Evolutionary conservation across 495 filamentous ascomycete species (phyloP).

Genomic region (Patellaria atrata): DNA sequence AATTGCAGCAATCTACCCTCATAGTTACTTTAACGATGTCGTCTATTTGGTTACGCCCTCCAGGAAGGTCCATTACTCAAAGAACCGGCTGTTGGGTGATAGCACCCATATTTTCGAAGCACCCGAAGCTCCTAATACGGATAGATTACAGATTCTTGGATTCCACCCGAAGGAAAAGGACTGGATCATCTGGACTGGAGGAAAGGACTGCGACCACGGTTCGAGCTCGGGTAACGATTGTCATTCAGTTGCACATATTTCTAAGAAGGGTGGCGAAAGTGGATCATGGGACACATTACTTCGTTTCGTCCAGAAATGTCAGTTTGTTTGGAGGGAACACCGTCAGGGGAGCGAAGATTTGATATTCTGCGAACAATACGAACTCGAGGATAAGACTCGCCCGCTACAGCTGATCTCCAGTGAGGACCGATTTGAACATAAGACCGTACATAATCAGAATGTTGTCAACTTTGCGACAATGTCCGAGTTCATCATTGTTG

Average conservation of each 20-base stretch:
- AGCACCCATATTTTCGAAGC: slow-evolving; percentile 54
- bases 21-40: slow-evolving; percentile 62
- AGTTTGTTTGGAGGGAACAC: slow-evolving; percentile 57
- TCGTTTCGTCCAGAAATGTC: slow-evolving; percentile 57
- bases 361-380: slow-evolving; percentile 66
- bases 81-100: slow-evolving; percentile 46
- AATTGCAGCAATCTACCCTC: slow-evolving; percentile 52
- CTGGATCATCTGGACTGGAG: slow-evolving; percentile 84
- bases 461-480: slow-evolving; percentile 81
- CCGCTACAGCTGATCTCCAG: slow-evolving; percentile 57
- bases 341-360: slow-evolving; percentile 46
- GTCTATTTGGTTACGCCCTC: slow-evolving; percentile 69
- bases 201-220: slow-evolving; percentile 41
- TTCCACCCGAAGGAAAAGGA: slow-evolving; percentile 74
- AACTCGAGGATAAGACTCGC: slow-evolving; percentile 43
- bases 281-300: slow-evolving; percentile 62
- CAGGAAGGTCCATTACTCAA: slow-evolving; percentile 59
- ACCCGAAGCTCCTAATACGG: slow-evolving; percentile 33
- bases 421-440: slow-evolving; percentile 56
- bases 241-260: slow-evolving; percentile 54
- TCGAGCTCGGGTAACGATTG: slow-evolving; percentile 38
- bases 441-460: slow-evolving; percentile 43
- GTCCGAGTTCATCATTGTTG: slow-evolving; percentile 89
- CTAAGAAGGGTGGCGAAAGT: slow-evolving; percentile 56
- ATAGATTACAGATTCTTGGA: slow-evolving; percentile 36